Evolutionary conservation across 1,284 basidiomycete genomes (phyloP).

Genomic region (Ganoderma boninense): DNA sequence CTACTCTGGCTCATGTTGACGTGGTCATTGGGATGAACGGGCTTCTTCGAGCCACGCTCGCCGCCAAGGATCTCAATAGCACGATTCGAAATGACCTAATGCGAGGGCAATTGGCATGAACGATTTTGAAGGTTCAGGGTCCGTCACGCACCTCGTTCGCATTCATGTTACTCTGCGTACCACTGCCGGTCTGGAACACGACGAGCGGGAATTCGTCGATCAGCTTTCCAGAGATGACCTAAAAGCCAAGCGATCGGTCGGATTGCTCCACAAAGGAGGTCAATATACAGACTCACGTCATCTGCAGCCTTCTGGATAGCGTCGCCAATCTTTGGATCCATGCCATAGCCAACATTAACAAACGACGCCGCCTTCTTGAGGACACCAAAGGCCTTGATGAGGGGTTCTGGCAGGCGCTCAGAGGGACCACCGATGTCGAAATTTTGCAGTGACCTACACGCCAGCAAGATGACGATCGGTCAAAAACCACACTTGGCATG

Average conservation of each 20-base stretch:
- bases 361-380: conserved; percentile 97
- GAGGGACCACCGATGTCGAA: conserved; percentile 97
- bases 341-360: conserved; percentile 91
- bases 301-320: conserved; percentile 96
- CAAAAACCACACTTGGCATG: conserved; percentile 14
- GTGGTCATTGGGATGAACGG: conserved; percentile 99
- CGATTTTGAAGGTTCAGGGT: background rate
- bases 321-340: conserved; percentile 89
- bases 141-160: conserved; percentile 82
- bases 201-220: conserved; percentile 97
- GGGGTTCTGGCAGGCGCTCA: conserved; percentile 91
- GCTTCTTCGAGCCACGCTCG: conserved; percentile 94
- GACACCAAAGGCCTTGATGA: conserved; percentile 98
- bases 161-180: conserved; percentile 99
- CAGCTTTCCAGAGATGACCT: conserved; percentile 97
- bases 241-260: conserved; percentile 6
- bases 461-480: background rate
- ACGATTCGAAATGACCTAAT: conserved; percentile 95
- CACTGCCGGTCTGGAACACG: conserved; percentile 99
- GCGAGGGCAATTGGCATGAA: background rate
- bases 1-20: conserved; percentile 99
- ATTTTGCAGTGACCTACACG: conserved; percentile 87
- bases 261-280: background rate
- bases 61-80: conserved; percentile 98
- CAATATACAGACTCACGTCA: conserved; percentile 66